Conservation (phyloP, 2,329 filamentous ascomycete species). For the Albifimbria verrucaria region DNA sequence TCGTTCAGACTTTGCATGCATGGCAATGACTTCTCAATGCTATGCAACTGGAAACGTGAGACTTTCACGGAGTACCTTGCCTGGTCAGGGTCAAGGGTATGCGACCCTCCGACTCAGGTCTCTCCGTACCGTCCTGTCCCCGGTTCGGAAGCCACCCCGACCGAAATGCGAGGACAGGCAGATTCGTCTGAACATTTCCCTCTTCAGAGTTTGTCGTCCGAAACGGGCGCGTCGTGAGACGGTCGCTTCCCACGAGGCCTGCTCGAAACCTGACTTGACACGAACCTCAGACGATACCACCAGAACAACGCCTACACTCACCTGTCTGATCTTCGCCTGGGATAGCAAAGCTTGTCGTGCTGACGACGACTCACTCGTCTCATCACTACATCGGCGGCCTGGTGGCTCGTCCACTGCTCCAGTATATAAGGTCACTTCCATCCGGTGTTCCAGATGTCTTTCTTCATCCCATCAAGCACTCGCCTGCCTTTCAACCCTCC, state of each 20-base stretch:
- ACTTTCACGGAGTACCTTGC: neutral
- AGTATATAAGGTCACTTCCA: neutral
- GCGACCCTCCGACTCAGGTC: neutral
- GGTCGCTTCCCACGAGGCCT: neutral
- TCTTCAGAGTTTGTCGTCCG: neutral
- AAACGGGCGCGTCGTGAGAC: slow-evolving; percentile 1
- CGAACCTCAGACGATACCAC: neutral
- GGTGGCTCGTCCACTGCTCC: neutral
- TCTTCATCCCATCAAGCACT: neutral
- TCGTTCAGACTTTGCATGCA: neutral
- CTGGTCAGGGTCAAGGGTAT: neutral
- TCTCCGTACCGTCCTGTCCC: neutral
- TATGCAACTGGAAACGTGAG: too few relatives aligned
- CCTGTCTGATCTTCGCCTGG: neutral
- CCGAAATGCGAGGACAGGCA: neutral
- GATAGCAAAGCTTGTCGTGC: neutral
- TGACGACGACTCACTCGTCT: neutral
- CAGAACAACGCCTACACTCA: neutral
- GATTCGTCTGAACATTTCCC: slow-evolving; percentile 1
- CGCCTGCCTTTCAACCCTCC: neutral
- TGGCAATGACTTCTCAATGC: neutral
- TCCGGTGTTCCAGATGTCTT: neutral
- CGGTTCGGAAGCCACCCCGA: neutral
- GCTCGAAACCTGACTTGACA: neutral
- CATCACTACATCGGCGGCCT: too few relatives aligned